These are phyloP conservation scores for Boletellus sp. DNA, from an alignment of 768 basidiomycete species.

Conservation along the genomic window DNA sequence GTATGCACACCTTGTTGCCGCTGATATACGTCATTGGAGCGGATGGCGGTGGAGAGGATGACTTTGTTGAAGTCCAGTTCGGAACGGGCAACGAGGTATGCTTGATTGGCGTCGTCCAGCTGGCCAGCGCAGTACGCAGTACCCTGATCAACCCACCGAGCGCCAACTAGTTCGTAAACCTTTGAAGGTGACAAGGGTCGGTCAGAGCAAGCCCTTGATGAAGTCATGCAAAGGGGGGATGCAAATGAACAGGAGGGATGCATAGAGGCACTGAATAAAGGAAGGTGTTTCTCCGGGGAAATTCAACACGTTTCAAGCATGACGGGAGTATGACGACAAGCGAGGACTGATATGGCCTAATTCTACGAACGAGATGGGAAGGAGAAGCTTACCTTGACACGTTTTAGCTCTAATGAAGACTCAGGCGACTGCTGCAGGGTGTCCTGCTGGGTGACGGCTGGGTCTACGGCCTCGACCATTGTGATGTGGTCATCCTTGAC, in stretches of 20 bases:
- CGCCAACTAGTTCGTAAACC: constrained; percentile 92
- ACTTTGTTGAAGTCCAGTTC: constrained; percentile 69
- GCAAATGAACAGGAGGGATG: constrained; percentile 19
- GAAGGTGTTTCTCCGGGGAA: constrained; percentile 7
- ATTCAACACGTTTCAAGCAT: constrained; percentile 25
- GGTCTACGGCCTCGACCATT: constrained; percentile 36
- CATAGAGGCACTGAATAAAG: constrained; percentile 16
- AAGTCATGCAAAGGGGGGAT: constrained; percentile 28
- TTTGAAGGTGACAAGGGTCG: constrained; percentile 36
- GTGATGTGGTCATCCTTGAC: constrained; percentile 31
- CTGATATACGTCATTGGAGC: constrained; percentile 81
- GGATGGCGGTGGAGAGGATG: constrained; percentile 77
- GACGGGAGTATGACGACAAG: constrained; percentile 21
- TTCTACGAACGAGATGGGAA: constrained; percentile 15
- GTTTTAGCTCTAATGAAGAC: constrained; percentile 72
- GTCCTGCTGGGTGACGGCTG: constrained; percentile 47
- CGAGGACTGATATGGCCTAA: constrained; percentile 11
- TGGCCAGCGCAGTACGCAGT: constrained; percentile 96
- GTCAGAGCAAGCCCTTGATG: constrained; percentile 31
- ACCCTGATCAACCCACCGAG: constrained; percentile 93
- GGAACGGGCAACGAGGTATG: constrained; percentile 78
- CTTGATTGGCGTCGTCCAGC: constrained; percentile 73
- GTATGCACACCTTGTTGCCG: constrained; percentile 70
- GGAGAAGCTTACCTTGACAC: constrained; percentile 72
- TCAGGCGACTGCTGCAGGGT: constrained; percentile 60